These are phyloP conservation scores for Trichoderma oligosporum DNA, from an alignment of 2,329 filamentous ascomycete genomes.

Conservation along the genomic window DNA sequence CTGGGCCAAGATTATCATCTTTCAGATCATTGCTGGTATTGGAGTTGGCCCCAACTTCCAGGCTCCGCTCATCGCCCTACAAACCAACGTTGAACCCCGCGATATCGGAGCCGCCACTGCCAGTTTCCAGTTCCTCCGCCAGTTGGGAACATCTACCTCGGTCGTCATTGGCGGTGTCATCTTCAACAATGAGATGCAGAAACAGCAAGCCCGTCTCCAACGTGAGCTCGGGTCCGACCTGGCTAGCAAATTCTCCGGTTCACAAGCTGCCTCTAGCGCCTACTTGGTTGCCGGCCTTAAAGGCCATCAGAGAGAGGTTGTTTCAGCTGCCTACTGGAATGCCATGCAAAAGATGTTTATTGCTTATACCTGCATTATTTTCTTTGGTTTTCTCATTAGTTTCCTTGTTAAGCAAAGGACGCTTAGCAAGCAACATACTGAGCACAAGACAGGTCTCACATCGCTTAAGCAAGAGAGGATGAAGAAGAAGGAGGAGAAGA, in stretches of 20 bases:
- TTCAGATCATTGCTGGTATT: conserved; percentile 59
- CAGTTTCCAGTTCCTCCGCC: conserved; percentile 64
- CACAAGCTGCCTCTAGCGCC: conserved; percentile 58
- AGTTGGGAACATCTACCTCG: conserved; percentile 63
- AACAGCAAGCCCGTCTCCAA: conserved; percentile 47
- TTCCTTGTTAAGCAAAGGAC: conserved; percentile 47
- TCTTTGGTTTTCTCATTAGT: conserved; percentile 44
- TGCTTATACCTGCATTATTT: conserved; percentile 50
- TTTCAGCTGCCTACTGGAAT: conserved; percentile 46
- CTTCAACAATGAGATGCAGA: conserved; percentile 71
- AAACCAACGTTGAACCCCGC: conserved; percentile 56
- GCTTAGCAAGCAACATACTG: conserved; percentile 53
- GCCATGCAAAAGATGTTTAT: conserved; percentile 56
- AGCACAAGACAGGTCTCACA: conserved; percentile 56
- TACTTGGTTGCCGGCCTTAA: conserved; percentile 52
- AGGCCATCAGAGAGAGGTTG: conserved; percentile 40
- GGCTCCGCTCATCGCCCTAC: conserved; percentile 63
- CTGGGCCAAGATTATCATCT: conserved; percentile 56
- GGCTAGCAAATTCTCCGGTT: conserved; percentile 53
- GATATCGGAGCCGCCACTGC: conserved; percentile 68
- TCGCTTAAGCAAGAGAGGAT: conserved; percentile 34
- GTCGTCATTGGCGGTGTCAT: conserved; percentile 74
- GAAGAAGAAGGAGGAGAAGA: conserved; percentile 26
- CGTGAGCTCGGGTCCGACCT: conserved; percentile 48
- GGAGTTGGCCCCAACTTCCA: conserved; percentile 69